A percentile compares a stretch with the other conserved stretches of the same genome.
Conservation (phyloP, 2,329 filamentous ascomycete genomes). For the Calonectria hawksworthii region DNA sequence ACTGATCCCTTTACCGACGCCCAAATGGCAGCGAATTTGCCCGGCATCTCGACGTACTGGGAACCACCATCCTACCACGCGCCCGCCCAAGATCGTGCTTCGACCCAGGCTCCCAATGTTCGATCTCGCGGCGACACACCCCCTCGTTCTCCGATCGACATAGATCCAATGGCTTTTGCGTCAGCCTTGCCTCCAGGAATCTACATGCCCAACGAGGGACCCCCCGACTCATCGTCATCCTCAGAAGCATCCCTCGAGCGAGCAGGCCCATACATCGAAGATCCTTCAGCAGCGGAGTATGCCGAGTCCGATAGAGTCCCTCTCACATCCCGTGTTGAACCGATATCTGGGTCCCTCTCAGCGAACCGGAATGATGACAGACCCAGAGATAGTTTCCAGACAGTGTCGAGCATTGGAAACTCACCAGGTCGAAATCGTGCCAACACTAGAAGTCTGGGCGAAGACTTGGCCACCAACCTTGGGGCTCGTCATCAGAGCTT, state of each 20-base stretch:
- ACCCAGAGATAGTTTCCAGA: slow-evolving; percentile 70
- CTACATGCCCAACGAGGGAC: slow-evolving; percentile 45
- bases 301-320: slow-evolving; percentile 72
- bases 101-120: not conserved
- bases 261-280: slow-evolving; percentile 54
- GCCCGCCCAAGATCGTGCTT: slow-evolving; percentile 46
- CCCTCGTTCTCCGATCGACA: slow-evolving; percentile 67
- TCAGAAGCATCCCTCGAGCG: slow-evolving; percentile 44
- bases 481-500: slow-evolving; percentile 68
- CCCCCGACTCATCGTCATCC: slow-evolving; percentile 38
- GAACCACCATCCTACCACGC: slow-evolving; percentile 61
- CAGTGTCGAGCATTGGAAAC: slow-evolving; percentile 68
- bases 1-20: slow-evolving; percentile 28
- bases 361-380: slow-evolving; percentile 57
- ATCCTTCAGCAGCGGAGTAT: slow-evolving; percentile 51
- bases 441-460: slow-evolving; percentile 68
- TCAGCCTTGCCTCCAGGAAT: slow-evolving; percentile 69
- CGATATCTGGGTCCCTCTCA: slow-evolving; percentile 65
- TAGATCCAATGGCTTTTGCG: slow-evolving; percentile 67
- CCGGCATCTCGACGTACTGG: slow-evolving; percentile 67
- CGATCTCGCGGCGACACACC: slow-evolving; percentile 41
- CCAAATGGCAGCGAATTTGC: slow-evolving; percentile 51
- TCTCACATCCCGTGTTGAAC: slow-evolving; percentile 68
- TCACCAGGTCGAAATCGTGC: slow-evolving; percentile 64
- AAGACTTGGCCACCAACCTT: slow-evolving; percentile 70